Evolutionary conservation across 768 basidiomycete species (phyloP).

Genomic region (Collybiopsis confluens): DNA sequence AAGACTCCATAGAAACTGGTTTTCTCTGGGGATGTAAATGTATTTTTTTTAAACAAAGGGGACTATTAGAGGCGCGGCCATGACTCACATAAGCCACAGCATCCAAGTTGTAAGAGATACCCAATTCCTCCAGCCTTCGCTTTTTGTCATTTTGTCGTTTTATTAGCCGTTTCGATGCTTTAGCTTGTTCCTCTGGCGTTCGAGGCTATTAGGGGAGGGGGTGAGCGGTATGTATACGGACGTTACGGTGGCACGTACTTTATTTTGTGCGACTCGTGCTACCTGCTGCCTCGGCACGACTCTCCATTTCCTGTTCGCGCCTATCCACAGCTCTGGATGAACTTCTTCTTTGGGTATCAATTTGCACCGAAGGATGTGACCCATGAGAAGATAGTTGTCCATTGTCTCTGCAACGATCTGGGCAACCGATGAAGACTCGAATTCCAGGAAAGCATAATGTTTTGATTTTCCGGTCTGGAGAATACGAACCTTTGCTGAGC

Average conservation of each 20-base stretch:
- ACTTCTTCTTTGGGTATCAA: slow-evolving; percentile 85
- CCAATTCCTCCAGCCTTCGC: slow-evolving; percentile 70
- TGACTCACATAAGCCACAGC: slow-evolving; percentile 76
- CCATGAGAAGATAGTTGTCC: slow-evolving; percentile 96
- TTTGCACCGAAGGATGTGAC: slow-evolving; percentile 90
- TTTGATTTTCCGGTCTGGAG: slow-evolving; percentile 89
- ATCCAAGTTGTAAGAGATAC: slow-evolving; percentile 86
- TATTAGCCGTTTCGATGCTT: slow-evolving; percentile 63
- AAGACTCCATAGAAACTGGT: neutral
- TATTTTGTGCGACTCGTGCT: slow-evolving; percentile 73
- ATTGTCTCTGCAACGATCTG: slow-evolving; percentile 97
- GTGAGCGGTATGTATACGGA: neutral
- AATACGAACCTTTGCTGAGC: neutral
- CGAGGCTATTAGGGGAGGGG: slow-evolving; percentile 46
- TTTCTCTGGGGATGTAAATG: neutral
- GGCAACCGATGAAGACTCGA: slow-evolving; percentile 83
- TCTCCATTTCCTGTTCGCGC: slow-evolving; percentile 92
- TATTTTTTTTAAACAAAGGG: too few relatives aligned
- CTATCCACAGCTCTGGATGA: slow-evolving; percentile 93
- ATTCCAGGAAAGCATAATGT: slow-evolving; percentile 96
- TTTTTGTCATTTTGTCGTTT: slow-evolving; percentile 76
- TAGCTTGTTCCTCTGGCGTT: slow-evolving; percentile 63
- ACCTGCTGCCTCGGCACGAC: slow-evolving; percentile 70
- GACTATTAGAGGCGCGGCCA: neutral
- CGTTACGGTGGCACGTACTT: slow-evolving; percentile 41